These are phyloP conservation scores for Geranium incanum DNA, from an alignment of 441 rosid species.

Conservation along the genomic window DNA sequence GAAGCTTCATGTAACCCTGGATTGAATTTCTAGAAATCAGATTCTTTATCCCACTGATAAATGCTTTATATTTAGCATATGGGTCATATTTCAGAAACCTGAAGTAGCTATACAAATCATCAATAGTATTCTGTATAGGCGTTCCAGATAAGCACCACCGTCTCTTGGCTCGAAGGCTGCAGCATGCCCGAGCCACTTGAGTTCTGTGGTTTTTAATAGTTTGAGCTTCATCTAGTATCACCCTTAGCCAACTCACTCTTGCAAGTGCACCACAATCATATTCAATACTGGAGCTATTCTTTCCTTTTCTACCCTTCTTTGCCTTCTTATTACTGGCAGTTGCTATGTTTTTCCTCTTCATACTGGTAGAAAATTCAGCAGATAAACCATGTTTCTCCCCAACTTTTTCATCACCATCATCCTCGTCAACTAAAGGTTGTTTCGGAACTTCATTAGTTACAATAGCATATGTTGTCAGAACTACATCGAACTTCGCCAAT, in stretches of 20 bases:
- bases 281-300: conserved; percentile 46
- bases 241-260: conserved; percentile 75
- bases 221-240: conserved; percentile 95
- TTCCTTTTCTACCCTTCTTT: conserved; percentile 54
- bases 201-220: conserved; percentile 93
- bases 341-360: conserved; percentile 42
- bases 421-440: conserved; percentile 62
- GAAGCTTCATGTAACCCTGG: conserved; percentile 89
- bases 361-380: conserved; percentile 42
- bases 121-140: conserved; percentile 85
- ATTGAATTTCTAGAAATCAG: conserved; percentile 63
- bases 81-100: conserved; percentile 90
- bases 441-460: conserved; percentile 86
- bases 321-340: conserved; percentile 54
- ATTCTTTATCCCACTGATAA: conserved; percentile 55
- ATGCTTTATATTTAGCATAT: conserved; percentile 60
- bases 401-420: conserved; percentile 56
- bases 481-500: conserved; percentile 75
- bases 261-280: conserved; percentile 61
- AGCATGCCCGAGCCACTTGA: conserved; percentile 90
- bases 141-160: conserved; percentile 99
- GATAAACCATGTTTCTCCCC: conserved; percentile 49
- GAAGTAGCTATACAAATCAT: conserved; percentile 90
- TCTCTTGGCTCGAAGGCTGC: conserved; percentile 80
- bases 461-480: conserved; percentile 84